These are phyloP conservation scores for Lentinula novae-zelandiae DNA, from an alignment of 1,284 basidiomycete genomes.

Conservation along the genomic window DNA sequence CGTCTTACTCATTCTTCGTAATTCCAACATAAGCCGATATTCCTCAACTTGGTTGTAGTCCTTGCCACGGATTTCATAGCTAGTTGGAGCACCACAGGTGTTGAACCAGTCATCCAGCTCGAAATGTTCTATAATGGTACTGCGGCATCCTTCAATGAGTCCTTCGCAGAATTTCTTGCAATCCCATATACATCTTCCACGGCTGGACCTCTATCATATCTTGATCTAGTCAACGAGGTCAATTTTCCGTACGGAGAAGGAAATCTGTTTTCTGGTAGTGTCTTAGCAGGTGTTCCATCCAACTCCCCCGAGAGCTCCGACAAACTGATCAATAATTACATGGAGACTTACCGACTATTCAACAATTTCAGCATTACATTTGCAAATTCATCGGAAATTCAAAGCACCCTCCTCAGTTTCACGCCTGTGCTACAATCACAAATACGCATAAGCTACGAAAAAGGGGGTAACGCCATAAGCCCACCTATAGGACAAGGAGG, in stretches of 20 bases:
- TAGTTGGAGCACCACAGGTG: background rate
- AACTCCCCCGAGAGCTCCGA: conserved; percentile 14
- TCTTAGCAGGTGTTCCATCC: conserved; percentile 24
- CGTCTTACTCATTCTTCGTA: conserved; percentile 1
- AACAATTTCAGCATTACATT: background rate
- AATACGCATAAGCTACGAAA: conserved; percentile 8
- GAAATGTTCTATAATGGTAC: conserved; percentile 14
- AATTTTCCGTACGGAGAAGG: conserved; percentile 23
- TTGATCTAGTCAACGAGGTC: conserved; percentile 23
- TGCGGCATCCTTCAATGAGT: conserved; percentile 28
- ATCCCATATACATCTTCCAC: conserved; percentile 27
- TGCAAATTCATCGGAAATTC: background rate
- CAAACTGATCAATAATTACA: background rate
- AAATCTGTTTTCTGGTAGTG: conserved; percentile 31
- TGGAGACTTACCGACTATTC: background rate
- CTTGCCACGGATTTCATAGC: conserved; percentile 21
- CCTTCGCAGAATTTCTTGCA: conserved; percentile 27
- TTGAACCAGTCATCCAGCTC: conserved; percentile 4
- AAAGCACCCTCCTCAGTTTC: conserved; percentile 7
- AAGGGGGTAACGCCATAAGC: conserved; percentile 16
- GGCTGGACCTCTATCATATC: conserved; percentile 29
- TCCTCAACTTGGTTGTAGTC: conserved; percentile 12
- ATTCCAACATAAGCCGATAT: background rate
- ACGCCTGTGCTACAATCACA: conserved; percentile 14
- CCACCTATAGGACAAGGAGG: conserved; percentile 13